Conservation (phyloP, 2,329 filamentous ascomycete species). For the Pseudopithomyces maydicus region DNA sequence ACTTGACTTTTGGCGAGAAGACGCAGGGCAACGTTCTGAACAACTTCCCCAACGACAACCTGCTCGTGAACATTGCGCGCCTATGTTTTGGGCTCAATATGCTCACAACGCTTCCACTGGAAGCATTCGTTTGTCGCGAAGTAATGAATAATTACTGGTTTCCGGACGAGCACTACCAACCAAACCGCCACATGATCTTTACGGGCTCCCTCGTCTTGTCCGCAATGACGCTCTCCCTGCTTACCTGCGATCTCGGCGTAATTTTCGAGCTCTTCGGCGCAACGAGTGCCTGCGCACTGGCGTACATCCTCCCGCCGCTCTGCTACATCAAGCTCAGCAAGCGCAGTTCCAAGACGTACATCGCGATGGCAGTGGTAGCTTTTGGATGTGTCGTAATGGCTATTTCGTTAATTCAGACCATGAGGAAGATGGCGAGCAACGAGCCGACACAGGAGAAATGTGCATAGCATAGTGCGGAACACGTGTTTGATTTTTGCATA, state of each 20-base stretch:
- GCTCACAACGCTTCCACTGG: constrained; percentile 93
- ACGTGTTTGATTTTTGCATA: constrained; percentile 19
- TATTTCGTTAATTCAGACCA: constrained; percentile 55
- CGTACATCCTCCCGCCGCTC: constrained; percentile 91
- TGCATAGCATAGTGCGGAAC: constrained; percentile 16
- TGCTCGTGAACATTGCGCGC: constrained; percentile 91
- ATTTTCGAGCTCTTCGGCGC: constrained; percentile 97
- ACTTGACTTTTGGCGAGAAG: constrained; percentile 88
- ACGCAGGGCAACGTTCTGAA: constrained; percentile 97
- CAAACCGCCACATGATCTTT: constrained; percentile 83
- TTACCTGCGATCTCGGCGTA: constrained; percentile 91
- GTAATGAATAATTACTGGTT: constrained; percentile 91
- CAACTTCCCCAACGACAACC: constrained; percentile 90
- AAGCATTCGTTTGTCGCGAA: constrained; percentile 96
- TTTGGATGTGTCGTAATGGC: constrained; percentile 83
- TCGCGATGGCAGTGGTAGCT: constrained; percentile 70
- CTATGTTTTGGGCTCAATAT: constrained; percentile 98
- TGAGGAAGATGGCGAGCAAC: constrained; percentile 31
- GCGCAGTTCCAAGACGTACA: constrained; percentile 73
- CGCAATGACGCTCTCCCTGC: constrained; percentile 76
- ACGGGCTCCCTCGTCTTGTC: constrained; percentile 79
- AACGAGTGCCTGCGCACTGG: constrained; percentile 90
- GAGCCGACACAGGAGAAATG: constrained; percentile 30
- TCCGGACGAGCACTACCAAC: constrained; percentile 74
- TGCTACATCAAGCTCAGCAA: constrained; percentile 94